These are phyloP conservation scores for Plasmodium yoelii DNA, from an alignment of 169 alveolate genomes.

Conservation along the genomic window DNA sequence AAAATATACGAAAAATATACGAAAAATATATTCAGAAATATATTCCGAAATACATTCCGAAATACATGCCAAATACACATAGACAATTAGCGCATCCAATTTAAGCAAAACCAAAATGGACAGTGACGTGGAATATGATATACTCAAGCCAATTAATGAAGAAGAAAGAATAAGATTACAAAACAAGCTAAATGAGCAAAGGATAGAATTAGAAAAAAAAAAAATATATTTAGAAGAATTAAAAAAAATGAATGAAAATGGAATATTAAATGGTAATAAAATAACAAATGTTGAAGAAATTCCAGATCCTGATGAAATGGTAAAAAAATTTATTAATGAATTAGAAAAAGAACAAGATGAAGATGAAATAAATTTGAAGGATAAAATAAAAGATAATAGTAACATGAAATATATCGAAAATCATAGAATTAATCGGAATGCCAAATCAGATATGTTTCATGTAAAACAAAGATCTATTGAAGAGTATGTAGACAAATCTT, in stretches of 20 bases:
- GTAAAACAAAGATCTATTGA: slow-evolving; percentile 29
- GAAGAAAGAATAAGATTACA: slow-evolving; percentile 47
- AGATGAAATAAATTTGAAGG: not conserved
- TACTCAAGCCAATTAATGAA: slow-evolving; percentile 62
- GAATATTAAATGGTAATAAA: not conserved
- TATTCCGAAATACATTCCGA: too few relatives aligned
- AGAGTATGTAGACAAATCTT: slow-evolving; percentile 23
- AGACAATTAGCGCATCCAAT: not conserved
- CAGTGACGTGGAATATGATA: not conserved
- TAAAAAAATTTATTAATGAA: slow-evolving; percentile 30
- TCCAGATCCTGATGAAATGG: slow-evolving; percentile 69
- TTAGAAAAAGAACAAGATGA: slow-evolving; percentile 22
- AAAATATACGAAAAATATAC: too few relatives aligned
- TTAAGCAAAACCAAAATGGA: slow-evolving; percentile 13
- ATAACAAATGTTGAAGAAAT: slow-evolving; percentile 4
- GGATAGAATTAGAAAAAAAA: slow-evolving; percentile 55
- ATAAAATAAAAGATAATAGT: slow-evolving; percentile 7
- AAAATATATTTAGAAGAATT: slow-evolving; percentile 66
- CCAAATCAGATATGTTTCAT: not conserved
- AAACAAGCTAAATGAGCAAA: slow-evolving; percentile 57
- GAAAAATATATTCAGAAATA: too few relatives aligned
- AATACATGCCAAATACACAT: not conserved
- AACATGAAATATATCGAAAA: not conserved
- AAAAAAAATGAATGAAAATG: slow-evolving; percentile 1
- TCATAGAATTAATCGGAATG: not conserved